Base-by-base conservation (phyloP, 768 basidiomycete genomes). In the Mycena albidolilacea region DNA sequence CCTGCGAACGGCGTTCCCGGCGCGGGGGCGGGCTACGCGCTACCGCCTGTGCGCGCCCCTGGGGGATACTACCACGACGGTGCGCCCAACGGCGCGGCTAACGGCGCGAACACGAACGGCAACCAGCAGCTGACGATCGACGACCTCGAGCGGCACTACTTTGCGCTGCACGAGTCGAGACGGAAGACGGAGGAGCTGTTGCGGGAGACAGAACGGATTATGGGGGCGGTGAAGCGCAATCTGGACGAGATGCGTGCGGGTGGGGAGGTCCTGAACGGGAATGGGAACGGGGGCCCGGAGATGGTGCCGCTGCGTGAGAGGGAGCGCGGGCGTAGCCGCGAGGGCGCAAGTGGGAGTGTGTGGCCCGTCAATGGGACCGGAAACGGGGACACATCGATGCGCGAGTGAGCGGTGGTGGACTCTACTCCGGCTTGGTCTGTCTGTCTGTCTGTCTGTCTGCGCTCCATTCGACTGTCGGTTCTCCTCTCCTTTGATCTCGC, bases 181-280 rank as follows among this genome's bases (percentile, higher is more conserved):
- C 84, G 83, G 77, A 84, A 87, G 79, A 84, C 93, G 83, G 89
- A 94, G 81, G 93, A 93, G 79, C 86, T 96, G 90, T 81, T 95
- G 70, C 88, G 91, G 75, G 89, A 86, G 82, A 96, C 94, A 77
- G 92, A 95, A 66, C 82, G 87, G 79, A 81, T 96, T 83, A 90
- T 96, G 87, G 86, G 83, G 46, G 90, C 91, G 30, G 84, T 96
- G 79, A 90, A 90, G 85, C 87, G 91, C 75, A 92, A 90, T 30
- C 84, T 96, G 76, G 94, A 95, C 67, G 94, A 95, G 79, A 90
- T 94, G 89, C 85, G 89, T 76, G 38, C 23, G 46, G 64, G 76
- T 55, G 75, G 74, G 15, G 64, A 11, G 46, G 46, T 19, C 7
- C 46, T n/a, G 3, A 50, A n/a, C 17, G 52, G 39, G 44, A 46